Evolutionary conservation across 106 monocot species (phyloP), one percentile per base, ranked within the genome.

Genomic region (Cymbidium sinense): DNA sequence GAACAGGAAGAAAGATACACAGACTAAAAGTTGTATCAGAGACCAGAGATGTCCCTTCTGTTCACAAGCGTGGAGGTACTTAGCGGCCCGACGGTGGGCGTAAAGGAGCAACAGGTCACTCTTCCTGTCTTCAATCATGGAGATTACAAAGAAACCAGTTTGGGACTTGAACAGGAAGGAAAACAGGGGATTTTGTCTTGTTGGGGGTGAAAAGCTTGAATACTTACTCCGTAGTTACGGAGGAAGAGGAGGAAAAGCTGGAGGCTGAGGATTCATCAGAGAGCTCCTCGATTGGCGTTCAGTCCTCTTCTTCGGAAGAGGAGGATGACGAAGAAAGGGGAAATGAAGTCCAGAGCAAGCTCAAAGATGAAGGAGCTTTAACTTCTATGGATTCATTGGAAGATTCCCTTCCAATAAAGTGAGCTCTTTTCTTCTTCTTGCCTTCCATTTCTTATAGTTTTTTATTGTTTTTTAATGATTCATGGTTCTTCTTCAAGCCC

Each of bases 401-500:
- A 21, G 89, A 89, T 9, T 79, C 87, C 12, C 83, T 93, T 30
- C 93, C 93, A 28, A 73, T 84, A 85, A 93, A 93, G 93, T 93
- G 50, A 77, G 85, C 34, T 33, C 29, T 4, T 54, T 21, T 78
- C 44, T 41, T 4, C 30, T 50, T 67, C 4, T 9, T 2, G 0
- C 31, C 67, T 21, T 21, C 58, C 7, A 6, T 67, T 30, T 33
- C 6, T 13, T 33, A 28, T 10, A 12, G 5, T 58, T 23, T 11
- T 23, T 58, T 21, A 8, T 5, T 5, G n/a, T 47, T 15, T 18
- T 47, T 47, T 47, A 13, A 18, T 47, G 2, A 47, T 47, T 13
- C 13, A 47, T 47, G 47, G 41, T 47, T 47, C 15, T 47, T 47
- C 47, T 47, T 47, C 47, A 47, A 47, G 47, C 47, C 47, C 13